phyloP scores from a whole-genome alignment of 208 protist species.

The Phytomonas sp. region DNA sequence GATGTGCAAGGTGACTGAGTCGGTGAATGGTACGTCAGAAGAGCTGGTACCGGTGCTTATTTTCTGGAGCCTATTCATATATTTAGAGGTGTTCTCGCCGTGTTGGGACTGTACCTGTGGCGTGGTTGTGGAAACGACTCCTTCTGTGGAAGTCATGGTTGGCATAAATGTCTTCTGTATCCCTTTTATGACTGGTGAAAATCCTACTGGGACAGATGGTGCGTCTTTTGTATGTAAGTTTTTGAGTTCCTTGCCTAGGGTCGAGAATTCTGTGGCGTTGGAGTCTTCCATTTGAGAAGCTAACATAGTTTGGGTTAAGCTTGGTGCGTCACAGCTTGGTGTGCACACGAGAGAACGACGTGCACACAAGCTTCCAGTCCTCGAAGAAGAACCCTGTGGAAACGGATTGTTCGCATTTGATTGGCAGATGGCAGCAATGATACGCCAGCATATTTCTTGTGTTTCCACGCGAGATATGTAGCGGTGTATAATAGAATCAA shows the following conservation, averaged over 20 bases:
- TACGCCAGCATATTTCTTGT: slow-evolving; percentile 82
- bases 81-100: background rate
- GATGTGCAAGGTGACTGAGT: background rate
- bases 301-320: background rate
- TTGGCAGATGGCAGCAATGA: slow-evolving; percentile 76
- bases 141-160: background rate
- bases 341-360: background rate
- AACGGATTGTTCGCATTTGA: slow-evolving; percentile 11
- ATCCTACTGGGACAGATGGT: background rate
- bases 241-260: background rate
- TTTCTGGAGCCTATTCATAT: background rate
- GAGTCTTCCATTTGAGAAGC: background rate
- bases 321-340: background rate
- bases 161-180: background rate
- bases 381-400: background rate
- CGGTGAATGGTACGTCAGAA: background rate
- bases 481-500: slow-evolving; percentile 81
- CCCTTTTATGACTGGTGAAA: background rate
- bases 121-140: background rate
- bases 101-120: background rate
- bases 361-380: background rate
- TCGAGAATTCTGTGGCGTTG: background rate
- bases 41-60: background rate
- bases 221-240: background rate
- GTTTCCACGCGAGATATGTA: slow-evolving; percentile 80